Evolutionary conservation across 257 asterid species (phyloP), one percentile per base, ranked within the genome.

Genomic region (Plantago major): DNA sequence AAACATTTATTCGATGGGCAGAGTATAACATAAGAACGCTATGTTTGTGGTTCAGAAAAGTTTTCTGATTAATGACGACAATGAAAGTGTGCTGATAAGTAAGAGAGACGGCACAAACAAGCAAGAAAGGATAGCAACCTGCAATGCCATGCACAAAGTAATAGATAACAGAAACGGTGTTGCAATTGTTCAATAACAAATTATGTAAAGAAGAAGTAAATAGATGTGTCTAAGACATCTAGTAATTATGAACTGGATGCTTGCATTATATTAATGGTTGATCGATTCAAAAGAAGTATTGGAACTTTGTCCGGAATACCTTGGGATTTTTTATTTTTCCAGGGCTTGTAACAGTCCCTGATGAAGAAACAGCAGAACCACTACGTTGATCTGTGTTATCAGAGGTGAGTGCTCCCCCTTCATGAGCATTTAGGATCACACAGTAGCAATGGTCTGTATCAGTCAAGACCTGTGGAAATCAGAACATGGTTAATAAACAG

Each of bases 371-470:
- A 6, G 66, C 82, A 18, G 88, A 68, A 75, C 75, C 65, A 40
- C 55, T 42, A 62, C 63, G 69, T 49, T 71, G 77, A 47, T 65
- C 79, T 46, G 64, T 73, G 37, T 56, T 79, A 33, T 83, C 92
- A 69, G 52, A 42, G 3, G 99, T 97, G 76, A 87, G 87, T 70
- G 96, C 96, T 19, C 96, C 96, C 66, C 94, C 99, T 60, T 83
- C 85, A 64, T 84, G 85, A 55, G 99, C 99, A 69, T 93, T 82
- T 67, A 93, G 86, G 74, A 93, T 73, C 50, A 93, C 99, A 69
- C 97, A 89, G 55, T 89, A 93, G 76, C 99, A 93, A 81, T 93
- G 96, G 68, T 93, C 99, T 18, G 89, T 79, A 74, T 93, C 99
- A 28, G 96, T 93, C 74, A 93, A 77, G 48, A 93, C 99, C 99